These are phyloP conservation scores for Diaporthe capsici DNA, from an alignment of 2,329 filamentous ascomycete species.

Conservation along the genomic window DNA sequence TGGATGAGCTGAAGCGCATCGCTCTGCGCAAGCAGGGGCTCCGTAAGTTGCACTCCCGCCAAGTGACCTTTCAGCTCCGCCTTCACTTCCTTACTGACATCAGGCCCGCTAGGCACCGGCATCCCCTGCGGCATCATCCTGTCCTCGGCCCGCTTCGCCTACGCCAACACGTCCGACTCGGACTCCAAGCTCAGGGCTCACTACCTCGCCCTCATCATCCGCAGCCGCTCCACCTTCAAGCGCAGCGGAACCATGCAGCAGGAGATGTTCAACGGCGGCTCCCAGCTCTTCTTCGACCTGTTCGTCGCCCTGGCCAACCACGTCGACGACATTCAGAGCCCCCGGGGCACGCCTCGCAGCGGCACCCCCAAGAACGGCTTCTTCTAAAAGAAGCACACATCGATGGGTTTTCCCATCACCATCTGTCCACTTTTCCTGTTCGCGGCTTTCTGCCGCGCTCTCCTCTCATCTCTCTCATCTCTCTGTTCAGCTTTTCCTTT, in stretches of 20 bases:
- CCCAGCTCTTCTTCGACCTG: conserved; percentile 89
- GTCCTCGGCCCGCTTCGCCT: conserved; percentile 87
- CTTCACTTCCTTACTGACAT: conserved; percentile 38
- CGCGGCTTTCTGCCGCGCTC: background rate
- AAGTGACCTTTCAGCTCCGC: background rate
- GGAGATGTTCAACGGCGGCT: conserved; percentile 91
- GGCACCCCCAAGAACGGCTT: conserved; percentile 44
- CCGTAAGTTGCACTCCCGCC: conserved; percentile 61
- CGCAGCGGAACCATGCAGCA: conserved; percentile 95
- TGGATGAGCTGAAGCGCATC: conserved; percentile 87
- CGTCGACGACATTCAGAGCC: conserved; percentile 77
- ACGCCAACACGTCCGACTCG: conserved; percentile 87
- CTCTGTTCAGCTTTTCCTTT: background rate
- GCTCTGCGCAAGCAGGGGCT: conserved; percentile 91
- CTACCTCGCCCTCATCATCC: conserved; percentile 92
- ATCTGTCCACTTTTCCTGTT: background rate
- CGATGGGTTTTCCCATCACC: background rate
- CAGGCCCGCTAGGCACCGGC: conserved; percentile 70
- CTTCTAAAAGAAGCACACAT: background rate
- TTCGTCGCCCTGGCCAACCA: conserved; percentile 95
- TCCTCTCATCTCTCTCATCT: conserved; percentile 26
- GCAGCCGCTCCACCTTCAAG: conserved; percentile 89
- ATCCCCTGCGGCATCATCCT: conserved; percentile 89
- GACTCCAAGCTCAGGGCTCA: conserved; percentile 93
- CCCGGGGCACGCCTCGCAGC: conserved; percentile 63